These are phyloP conservation scores for Sarocladiaceae sp. DNA, from an alignment of 2,329 filamentous ascomycete species.

Conservation along the genomic window DNA sequence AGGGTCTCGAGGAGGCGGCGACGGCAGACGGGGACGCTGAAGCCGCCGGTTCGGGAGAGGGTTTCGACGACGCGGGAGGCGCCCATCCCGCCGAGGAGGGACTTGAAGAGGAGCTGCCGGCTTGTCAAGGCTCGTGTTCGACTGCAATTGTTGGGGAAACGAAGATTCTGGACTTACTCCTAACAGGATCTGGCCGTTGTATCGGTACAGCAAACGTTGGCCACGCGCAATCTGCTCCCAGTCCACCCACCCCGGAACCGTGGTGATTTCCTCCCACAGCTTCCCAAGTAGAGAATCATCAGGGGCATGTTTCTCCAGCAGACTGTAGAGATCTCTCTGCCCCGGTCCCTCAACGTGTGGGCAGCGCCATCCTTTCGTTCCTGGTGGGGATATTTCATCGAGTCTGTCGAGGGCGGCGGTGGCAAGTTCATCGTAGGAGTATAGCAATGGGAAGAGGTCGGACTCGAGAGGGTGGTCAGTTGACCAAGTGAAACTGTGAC, in stretches of 20 bases:
- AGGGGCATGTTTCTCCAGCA: slow-evolving; percentile 52
- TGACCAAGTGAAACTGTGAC: slow-evolving; percentile 63
- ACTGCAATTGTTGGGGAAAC: background rate
- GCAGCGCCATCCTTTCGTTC: slow-evolving; percentile 21
- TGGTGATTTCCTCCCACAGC: slow-evolving; percentile 62
- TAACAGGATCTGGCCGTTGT: slow-evolving; percentile 60
- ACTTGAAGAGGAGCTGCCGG: slow-evolving; percentile 52
- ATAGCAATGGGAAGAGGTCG: slow-evolving; percentile 53
- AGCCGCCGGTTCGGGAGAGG: slow-evolving; percentile 66
- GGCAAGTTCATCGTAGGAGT: slow-evolving; percentile 62
- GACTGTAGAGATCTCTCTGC: slow-evolving; percentile 53
- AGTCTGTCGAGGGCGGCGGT: slow-evolving; percentile 59
- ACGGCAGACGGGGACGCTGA: slow-evolving; percentile 59
- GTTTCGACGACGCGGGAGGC: slow-evolving; percentile 69
- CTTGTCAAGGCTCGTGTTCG: background rate
- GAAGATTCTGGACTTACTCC: slow-evolving; percentile 29
- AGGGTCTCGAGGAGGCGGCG: slow-evolving; percentile 62
- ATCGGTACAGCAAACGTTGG: slow-evolving; percentile 72
- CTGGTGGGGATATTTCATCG: slow-evolving; percentile 47
- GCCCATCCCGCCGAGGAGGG: slow-evolving; percentile 64
- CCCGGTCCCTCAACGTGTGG: slow-evolving; percentile 15
- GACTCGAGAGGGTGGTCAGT: slow-evolving; percentile 54
- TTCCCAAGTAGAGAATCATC: slow-evolving; percentile 46
- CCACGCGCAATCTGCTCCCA: slow-evolving; percentile 70
- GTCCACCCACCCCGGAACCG: slow-evolving; percentile 67